These are phyloP conservation scores for Colletotrichum lindemuthianum DNA, from an alignment of 2,329 filamentous ascomycete species.

Conservation along the genomic window DNA sequence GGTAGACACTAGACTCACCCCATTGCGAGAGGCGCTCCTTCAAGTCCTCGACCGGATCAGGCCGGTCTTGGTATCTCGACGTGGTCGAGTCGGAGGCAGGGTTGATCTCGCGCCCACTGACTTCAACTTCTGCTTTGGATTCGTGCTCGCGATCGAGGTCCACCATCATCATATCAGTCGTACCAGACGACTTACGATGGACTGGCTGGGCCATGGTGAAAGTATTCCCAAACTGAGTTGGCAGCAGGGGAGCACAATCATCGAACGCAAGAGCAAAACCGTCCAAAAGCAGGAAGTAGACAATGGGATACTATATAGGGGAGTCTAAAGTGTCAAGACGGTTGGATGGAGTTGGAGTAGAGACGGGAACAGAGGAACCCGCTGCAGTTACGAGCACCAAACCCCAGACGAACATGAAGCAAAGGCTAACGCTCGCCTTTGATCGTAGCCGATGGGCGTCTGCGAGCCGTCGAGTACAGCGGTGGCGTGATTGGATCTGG, in stretches of 20 bases:
- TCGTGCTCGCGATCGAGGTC: slow-evolving; percentile 42
- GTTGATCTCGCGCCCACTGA: slow-evolving; percentile 43
- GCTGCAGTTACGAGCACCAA: slow-evolving; percentile 28
- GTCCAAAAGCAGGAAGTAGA: slow-evolving; percentile 23
- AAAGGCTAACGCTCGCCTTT: slow-evolving; percentile 27
- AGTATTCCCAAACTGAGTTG: slow-evolving; percentile 33
- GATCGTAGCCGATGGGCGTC: slow-evolving; percentile 22
- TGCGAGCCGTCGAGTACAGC: slow-evolving; percentile 2
- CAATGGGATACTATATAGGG: slow-evolving; percentile 38
- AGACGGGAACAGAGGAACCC: slow-evolving; percentile 23
- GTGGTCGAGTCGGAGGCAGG: slow-evolving; percentile 36
- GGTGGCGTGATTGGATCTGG: slow-evolving; percentile 25
- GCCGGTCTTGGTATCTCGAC: slow-evolving; percentile 32
- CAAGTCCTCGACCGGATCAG: slow-evolving; percentile 44
- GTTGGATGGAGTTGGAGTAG: not conserved
- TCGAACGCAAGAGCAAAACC: slow-evolving; percentile 6
- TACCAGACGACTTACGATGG: slow-evolving; percentile 46
- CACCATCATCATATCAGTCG: slow-evolving; percentile 39
- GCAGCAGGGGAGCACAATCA: slow-evolving; percentile 30
- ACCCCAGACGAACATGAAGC: slow-evolving; percentile 39
- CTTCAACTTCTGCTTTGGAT: slow-evolving; percentile 43
- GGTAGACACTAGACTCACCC: slow-evolving; percentile 50
- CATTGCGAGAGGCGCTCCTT: slow-evolving; percentile 53
- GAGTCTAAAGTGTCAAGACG: slow-evolving; percentile 33
- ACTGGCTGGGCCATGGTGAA: slow-evolving; percentile 45